Evolutionary conservation across 805 yeast species (phyloP), one percentile per base, ranked within the genome.

Genomic region (Ogataea parapolymorpha): DNA sequence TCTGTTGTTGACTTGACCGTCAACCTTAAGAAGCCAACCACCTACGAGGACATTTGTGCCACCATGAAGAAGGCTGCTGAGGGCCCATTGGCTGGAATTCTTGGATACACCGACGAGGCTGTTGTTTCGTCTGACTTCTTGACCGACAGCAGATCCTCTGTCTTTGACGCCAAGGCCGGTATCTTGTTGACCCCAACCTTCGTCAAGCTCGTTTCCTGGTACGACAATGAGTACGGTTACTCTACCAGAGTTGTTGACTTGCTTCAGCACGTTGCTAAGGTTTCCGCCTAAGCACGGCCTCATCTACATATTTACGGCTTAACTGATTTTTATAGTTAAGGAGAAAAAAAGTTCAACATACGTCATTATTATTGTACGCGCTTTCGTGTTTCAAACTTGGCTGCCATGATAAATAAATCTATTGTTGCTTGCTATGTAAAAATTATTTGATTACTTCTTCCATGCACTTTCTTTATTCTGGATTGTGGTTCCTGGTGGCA

Each of bases 171-270:
- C 57, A 78, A 77, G 75, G 96, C 95, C 52, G 95, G 95, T 75
- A 85, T 87, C 71, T 75, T 80, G 64, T 75, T 88, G 63, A 82
- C 88, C 68, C 87, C 88, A 67, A 80, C 82, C 62, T 88, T 88
- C 70, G 93, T 86, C 72, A 88, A 88, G 81, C 78, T 88, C 65
- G 75, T 87, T 71, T 78, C 95, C 48, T 88, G 95, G 95, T 88
- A 88, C 80, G 96, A 88, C 71, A 88, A 88, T 74, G 96, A 88
- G 77, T 88, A 69, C 76, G 96, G 96, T 69, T 88, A 88, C 85
- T 85, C 95, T 61, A 84, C 93, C 73, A 88, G 96, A 79, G 95
- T 88, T 57, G 95, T 88, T 56, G 96, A 88, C 77, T 75, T 88
- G 65, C 71, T 87, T 60, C 80, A 83, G 71, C 82, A 78, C 76